Conservation (phyloP, 2,329 filamentous ascomycete species). For the Sclerotinia nivalis region DNA sequence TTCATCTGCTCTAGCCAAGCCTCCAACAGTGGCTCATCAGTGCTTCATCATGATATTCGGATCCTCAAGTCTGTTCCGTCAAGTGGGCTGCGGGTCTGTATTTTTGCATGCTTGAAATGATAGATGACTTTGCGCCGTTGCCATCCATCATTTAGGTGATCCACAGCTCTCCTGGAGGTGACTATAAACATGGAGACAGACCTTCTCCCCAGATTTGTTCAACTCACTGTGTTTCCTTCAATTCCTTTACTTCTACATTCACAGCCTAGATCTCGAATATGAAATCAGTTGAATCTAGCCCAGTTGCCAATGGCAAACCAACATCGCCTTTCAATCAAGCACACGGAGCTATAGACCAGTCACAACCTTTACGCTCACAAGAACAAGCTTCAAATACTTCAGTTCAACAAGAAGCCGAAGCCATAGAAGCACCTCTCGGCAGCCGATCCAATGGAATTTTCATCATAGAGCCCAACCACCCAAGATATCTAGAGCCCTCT, state of each 20-base stretch:
- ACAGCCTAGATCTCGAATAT: slow-evolving; percentile 4
- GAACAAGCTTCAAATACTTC: neutral
- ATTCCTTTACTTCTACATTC: neutral
- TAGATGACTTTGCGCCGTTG: slow-evolving; percentile 13
- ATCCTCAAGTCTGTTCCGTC: neutral
- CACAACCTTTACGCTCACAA: neutral
- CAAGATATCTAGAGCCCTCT: neutral
- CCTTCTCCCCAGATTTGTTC: neutral
- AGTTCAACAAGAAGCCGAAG: neutral
- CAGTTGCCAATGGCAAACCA: slow-evolving; percentile 10
- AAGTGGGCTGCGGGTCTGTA: neutral
- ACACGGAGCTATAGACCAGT: neutral
- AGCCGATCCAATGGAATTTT: slow-evolving; percentile 7
- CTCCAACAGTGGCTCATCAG: neutral
- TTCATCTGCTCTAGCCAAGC: neutral
- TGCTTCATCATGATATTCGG: neutral
- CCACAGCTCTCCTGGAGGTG: slow-evolving; percentile 3
- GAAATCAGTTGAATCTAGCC: neutral
- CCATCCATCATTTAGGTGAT: neutral
- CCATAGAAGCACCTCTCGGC: neutral
- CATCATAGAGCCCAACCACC: slow-evolving; percentile 14
- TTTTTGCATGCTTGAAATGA: slow-evolving; percentile 11
- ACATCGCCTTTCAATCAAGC: neutral
- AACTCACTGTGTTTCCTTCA: neutral
- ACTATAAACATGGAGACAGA: slow-evolving; percentile 18